phyloP scores from a whole-genome alignment of 148 eudicot species.

The Silene conica region DNA sequence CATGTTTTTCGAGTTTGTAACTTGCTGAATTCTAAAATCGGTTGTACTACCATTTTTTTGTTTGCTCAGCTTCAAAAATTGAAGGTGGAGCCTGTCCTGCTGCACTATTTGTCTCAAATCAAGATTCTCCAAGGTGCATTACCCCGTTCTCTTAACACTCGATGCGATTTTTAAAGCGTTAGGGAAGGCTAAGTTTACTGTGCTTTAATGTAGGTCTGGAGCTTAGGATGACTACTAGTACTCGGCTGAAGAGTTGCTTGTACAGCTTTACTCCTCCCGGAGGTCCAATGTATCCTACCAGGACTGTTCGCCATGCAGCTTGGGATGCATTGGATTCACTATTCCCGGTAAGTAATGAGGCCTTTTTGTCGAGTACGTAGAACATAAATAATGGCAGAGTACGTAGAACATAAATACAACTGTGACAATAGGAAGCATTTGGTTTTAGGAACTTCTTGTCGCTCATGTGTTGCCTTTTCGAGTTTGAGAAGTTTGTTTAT shows the following conservation, averaged over 20 bases:
- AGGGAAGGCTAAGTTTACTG: neutral
- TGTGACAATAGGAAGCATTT: neutral
- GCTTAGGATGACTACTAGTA: slow-evolving; percentile 84
- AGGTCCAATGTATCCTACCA: slow-evolving; percentile 94
- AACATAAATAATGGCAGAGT: too few species aligned
- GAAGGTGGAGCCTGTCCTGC: slow-evolving; percentile 93
- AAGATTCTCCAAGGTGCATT: slow-evolving; percentile 65
- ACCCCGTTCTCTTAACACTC: slow-evolving; percentile 5
- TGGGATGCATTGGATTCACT: slow-evolving; percentile 90
- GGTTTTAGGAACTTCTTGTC: neutral
- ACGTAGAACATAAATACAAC: neutral
- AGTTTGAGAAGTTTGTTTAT: neutral
- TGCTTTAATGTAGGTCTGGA: slow-evolving; percentile 55
- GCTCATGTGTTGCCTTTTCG: too few species aligned
- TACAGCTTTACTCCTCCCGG: slow-evolving; percentile 98
- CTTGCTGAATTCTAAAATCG: neutral
- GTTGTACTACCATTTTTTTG: slow-evolving; percentile 9
- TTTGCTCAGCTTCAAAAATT: slow-evolving; percentile 70
- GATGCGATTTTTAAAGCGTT: neutral
- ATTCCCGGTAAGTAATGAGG: slow-evolving; percentile 69
- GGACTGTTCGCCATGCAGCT: slow-evolving; percentile 97
- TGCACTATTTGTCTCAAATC: slow-evolving; percentile 79
- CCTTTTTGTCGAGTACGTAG: too few species aligned
- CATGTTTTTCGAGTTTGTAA: neutral
- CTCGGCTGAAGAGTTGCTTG: slow-evolving; percentile 85